A percentile compares a stretch with the other conserved stretches of the same genome.
Conservation (phyloP, 768 basidiomycete species). For the Leccinum truebloodii region DNA sequence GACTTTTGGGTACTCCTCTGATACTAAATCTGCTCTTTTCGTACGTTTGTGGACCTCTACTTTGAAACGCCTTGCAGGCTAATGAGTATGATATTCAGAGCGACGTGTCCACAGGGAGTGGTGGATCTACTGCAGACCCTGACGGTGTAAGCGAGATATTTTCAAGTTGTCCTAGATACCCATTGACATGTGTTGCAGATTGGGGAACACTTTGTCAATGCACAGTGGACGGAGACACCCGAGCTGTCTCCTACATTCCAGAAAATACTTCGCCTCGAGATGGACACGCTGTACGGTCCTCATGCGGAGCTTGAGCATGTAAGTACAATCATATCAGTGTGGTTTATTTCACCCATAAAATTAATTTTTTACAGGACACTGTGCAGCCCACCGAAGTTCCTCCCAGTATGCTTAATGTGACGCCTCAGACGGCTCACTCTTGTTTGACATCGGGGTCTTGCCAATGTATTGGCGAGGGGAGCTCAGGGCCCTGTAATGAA, state of each 20-base stretch:
- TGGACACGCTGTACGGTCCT: not conserved
- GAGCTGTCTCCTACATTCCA: not conserved
- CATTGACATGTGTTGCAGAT: not conserved
- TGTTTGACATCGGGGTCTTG: not conserved
- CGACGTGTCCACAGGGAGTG: too few species aligned
- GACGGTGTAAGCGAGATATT: not conserved
- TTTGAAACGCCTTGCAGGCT: too few species aligned
- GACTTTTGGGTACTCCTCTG: too few species aligned
- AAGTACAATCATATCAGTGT: not conserved
- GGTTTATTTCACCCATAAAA: not conserved
- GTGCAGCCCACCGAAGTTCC: not conserved
- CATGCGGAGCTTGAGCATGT: not conserved
- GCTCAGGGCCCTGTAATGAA: not conserved
- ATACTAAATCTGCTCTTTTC: too few species aligned
- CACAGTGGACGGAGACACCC: not conserved
- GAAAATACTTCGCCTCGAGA: not conserved
- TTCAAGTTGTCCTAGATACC: not conserved
- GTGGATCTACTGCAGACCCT: too few species aligned
- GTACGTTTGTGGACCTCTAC: too few species aligned
- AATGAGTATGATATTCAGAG: too few species aligned
- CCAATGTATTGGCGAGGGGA: not conserved
- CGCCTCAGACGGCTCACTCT: not conserved
- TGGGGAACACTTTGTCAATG: not conserved
- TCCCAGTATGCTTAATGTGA: not conserved
- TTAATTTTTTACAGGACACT: too few species aligned